Base-by-base conservation (phyloP, 495 filamentous ascomycete species). In the Podospora anserina region DNA sequence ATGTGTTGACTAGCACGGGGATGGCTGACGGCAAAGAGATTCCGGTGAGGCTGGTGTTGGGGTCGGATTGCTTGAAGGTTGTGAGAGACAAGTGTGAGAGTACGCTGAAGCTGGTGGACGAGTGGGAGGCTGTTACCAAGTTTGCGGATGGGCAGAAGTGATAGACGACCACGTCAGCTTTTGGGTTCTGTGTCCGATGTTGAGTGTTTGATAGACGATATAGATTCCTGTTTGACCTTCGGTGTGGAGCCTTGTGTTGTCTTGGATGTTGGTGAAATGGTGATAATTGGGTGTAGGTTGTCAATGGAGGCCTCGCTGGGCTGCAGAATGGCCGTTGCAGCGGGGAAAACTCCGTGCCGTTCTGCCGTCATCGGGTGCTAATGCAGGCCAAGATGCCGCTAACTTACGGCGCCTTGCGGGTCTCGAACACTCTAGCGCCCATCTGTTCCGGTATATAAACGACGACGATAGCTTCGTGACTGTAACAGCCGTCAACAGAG, bases 1-100 rank as follows among this genome's bases (percentile, higher is more conserved):
- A 85, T 54, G 80, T 81, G 56, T 59, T 85, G 61, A 80, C 78
- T 2, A 71, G 72, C 32, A 72, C 72, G n/a, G 81, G 83, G 0
- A 77, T 77, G 19, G 79, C 75, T 0, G 68, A 69, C 56, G 80
- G 76, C 3, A 74, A 63, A 55, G 71, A 77, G 59, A 71, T 80
- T 19, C 77, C 77, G 1, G 61, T 77, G 61, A 68, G 79, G 53
- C 54, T 83, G 20, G 66, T 72, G 56, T 71, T 79, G 34, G 80
- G 79, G 4, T 66, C 68, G 5, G 80, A 82, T 32, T 63, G 69
- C 18, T 32, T 79, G n/a, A 68, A 72, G 19, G 68, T 69, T 5
- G 74, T 80, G 11, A 70, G 68, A 49, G 57, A 57, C 11, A 81
- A 80, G 75, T 76, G 76, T 30, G 69, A 70, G 56, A 62, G 56